Evolutionary conservation across 2,329 filamentous ascomycete genomes (phyloP).

Genomic region (Penicillium verrucosum): DNA sequence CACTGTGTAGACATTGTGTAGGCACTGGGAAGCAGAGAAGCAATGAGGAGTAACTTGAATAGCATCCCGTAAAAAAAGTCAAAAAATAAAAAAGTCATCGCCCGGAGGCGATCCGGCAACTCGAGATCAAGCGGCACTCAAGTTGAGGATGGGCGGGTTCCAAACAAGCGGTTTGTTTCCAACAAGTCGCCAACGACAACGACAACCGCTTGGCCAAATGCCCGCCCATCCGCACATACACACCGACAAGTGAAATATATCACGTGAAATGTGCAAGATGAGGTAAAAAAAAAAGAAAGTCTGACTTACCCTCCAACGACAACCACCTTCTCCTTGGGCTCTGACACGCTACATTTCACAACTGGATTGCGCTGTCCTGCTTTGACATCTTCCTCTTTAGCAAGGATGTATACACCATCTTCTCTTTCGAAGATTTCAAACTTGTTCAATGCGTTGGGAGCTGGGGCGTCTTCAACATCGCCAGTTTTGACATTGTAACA

Average conservation of each 20-base stretch:
- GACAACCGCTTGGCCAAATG: not conserved
- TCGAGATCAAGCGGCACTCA: not conserved
- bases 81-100: not conserved
- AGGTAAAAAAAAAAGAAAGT: not conserved
- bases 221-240: not conserved
- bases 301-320: slow-evolving; percentile 68
- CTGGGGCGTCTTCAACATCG: slow-evolving; percentile 93
- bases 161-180: not conserved
- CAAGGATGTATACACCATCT: slow-evolving; percentile 78
- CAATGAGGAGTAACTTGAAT: not conserved
- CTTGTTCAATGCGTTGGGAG: slow-evolving; percentile 76
- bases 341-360: slow-evolving; percentile 63
- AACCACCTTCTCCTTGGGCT: slow-evolving; percentile 59
- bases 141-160: not conserved
- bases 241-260: not conserved
- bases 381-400: slow-evolving; percentile 75
- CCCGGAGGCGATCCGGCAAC: not conserved
- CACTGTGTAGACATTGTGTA: not conserved
- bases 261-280: not conserved
- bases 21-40: not conserved
- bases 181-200: not conserved
- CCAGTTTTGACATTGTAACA: slow-evolving; percentile 89
- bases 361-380: slow-evolving; percentile 69
- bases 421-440: slow-evolving; percentile 80
- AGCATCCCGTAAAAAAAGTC: not conserved